These are phyloP conservation scores for Penicillium sp. DNA, from an alignment of 2,329 filamentous ascomycete genomes.

Conservation along the genomic window DNA sequence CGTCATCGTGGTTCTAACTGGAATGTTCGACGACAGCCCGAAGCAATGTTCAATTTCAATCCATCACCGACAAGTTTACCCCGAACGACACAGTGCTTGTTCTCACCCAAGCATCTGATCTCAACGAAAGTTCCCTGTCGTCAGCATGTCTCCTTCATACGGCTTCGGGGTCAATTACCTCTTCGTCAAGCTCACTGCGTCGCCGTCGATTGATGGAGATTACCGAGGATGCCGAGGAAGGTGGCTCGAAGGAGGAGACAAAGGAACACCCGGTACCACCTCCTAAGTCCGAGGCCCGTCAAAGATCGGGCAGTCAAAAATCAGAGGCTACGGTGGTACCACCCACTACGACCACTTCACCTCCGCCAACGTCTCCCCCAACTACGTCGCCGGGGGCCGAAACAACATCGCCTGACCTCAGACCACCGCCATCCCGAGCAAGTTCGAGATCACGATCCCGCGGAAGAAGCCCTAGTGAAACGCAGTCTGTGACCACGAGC, in stretches of 20 bases:
- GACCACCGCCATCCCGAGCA: constrained; percentile 18
- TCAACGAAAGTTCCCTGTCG: constrained; percentile 86
- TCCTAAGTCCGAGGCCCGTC: constrained; percentile 23
- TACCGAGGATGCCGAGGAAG: constrained; percentile 88
- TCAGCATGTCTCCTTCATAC: constrained; percentile 88
- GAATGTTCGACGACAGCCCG: constrained; percentile 63
- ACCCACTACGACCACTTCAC: constrained; percentile 21
- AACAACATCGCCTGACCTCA: constrained; percentile 18
- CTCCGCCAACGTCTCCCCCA: constrained; percentile 19
- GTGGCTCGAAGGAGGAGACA: constrained; percentile 56
- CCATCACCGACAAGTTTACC: constrained; percentile 69
- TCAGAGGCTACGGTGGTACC: constrained; percentile 42
- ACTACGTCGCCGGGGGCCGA: constrained; percentile 18
- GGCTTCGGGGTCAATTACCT: constrained; percentile 82
- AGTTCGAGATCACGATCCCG: constrained; percentile 1
- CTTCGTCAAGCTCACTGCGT: constrained; percentile 78
- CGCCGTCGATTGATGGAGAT: constrained; percentile 85
- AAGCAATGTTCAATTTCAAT: constrained; percentile 71
- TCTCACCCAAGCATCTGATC: constrained; percentile 73
- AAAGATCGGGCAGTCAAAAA: constrained; percentile 35
- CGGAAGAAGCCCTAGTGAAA: constrained; percentile 18
- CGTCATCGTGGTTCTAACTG: background rate
- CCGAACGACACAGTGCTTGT: constrained; percentile 86
- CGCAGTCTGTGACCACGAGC: constrained; percentile 20
- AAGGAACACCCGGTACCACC: constrained; percentile 49